Evolutionary conservation across 2,329 filamentous ascomycete genomes (phyloP), one percentile per base, ranked within the genome.

Genomic region (Colletotrichum salicis): DNA sequence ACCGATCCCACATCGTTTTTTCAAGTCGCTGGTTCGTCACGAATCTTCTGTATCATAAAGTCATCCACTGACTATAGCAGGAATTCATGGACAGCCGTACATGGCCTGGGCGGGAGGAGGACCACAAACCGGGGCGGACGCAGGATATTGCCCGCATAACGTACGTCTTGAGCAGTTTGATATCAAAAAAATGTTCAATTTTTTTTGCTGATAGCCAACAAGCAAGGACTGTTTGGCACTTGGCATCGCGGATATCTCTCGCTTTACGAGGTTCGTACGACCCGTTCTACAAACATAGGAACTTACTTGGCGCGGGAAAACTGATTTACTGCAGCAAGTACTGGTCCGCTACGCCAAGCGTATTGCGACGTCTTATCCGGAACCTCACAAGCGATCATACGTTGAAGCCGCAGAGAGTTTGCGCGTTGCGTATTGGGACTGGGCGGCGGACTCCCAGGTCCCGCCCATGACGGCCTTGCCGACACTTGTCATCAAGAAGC

Each of bases 51-150:
- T 19, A n/a, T 12, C 12, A 11, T 11, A 8, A 29, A 3, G 7
- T n/a, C 24, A 27, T 15, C 22, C 29, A 33, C 8, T 48, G 4
- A 62, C 8, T 54, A 12, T 62, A 8, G n/a, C 45, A 89, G 88
- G 86, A 29, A 89, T 93, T 73, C 91, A 92, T 79, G 91, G 91
- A 15, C 85, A 86, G 73, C 91, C 91, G 11, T 90, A 84, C 74
- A 79, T 82, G 19, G 77, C 86, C 2, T 92, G 90, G 89, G 27
- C 71, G 12, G 71, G 71, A 10, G 73, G 73, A 7, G 73, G 71
- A 24, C 71, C 73, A 4, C 73, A 74, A 33, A 51, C 57, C 19
- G 72, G 71, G 27, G 57, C 59, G 27, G 22, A 72, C 5, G 60
- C 61, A 8, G 73, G 73, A 45, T 74, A 69, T 22, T 74, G 73